Conservation (phyloP, 2,329 filamentous ascomycete species). For the Aspergillus fructus region DNA sequence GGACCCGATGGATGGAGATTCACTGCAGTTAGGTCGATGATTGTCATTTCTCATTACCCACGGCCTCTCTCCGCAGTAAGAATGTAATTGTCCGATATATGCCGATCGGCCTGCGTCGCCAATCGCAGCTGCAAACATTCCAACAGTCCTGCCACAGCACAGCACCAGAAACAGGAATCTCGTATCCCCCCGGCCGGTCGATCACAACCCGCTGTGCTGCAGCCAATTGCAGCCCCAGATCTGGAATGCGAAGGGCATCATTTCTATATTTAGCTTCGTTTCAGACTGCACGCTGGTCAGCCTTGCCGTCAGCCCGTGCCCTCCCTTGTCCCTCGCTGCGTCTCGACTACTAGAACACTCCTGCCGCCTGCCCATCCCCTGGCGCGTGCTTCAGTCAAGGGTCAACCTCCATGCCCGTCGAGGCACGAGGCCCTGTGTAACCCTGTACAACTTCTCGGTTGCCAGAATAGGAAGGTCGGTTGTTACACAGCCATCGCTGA, state of each 20-base stretch:
- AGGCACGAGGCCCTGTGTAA: background rate
- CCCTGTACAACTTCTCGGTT: background rate
- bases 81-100: background rate
- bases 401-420: background rate
- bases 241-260: background rate
- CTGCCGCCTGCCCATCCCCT: no score
- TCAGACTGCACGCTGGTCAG: background rate
- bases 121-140: background rate
- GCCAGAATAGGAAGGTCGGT: no score
- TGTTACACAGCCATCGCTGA: background rate
- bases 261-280: background rate
- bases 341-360: no score
- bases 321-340: no score
- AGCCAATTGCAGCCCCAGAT: background rate
- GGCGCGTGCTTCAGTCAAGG: no score
- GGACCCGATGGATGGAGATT: no score
- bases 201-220: background rate
- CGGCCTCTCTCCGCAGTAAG: no score
- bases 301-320: background rate
- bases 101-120: background rate
- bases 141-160: background rate
- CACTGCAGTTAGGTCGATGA: no score
- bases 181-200: background rate
- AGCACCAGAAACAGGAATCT: background rate
- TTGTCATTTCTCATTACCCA: no score